These are phyloP conservation scores for Moricandia arvensis DNA, from an alignment of 345 rosid genomes.

Conservation along the genomic window DNA sequence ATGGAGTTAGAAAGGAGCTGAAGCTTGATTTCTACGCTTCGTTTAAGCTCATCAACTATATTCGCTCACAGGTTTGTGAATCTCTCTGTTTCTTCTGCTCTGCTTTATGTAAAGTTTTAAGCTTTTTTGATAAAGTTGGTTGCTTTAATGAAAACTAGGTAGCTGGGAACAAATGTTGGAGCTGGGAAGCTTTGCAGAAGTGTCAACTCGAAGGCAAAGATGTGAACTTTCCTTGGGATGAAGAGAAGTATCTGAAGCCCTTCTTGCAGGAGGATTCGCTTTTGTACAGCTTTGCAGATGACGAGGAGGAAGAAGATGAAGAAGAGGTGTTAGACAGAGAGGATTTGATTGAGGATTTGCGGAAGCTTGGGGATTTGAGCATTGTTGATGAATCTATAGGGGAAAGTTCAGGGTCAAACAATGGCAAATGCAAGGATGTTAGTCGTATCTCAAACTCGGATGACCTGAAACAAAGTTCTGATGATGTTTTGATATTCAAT, in stretches of 20 bases:
- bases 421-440: slow-evolving; percentile 30
- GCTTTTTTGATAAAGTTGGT: background rate
- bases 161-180: slow-evolving; percentile 73
- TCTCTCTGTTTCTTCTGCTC: background rate
- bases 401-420: slow-evolving; percentile 31
- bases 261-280: slow-evolving; percentile 75
- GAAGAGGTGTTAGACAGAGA: slow-evolving; percentile 56
- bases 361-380: slow-evolving; percentile 44
- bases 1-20: slow-evolving; percentile 43
- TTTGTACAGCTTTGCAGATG: slow-evolving; percentile 70
- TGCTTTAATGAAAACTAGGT: slow-evolving; percentile 50
- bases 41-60: slow-evolving; percentile 84
- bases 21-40: slow-evolving; percentile 70
- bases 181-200: slow-evolving; percentile 38
- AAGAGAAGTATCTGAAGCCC: slow-evolving; percentile 73
- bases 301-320: slow-evolving; percentile 56
- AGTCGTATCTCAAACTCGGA: slow-evolving; percentile 38
- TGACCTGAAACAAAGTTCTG: slow-evolving; percentile 29
- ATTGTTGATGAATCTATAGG: slow-evolving; percentile 39
- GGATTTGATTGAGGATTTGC: slow-evolving; percentile 48
- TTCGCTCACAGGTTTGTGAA: slow-evolving; percentile 66
- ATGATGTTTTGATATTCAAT: slow-evolving; percentile 27
- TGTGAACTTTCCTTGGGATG: slow-evolving; percentile 45
- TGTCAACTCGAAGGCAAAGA: slow-evolving; percentile 16
- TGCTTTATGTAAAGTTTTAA: background rate